phyloP scores from a whole-genome alignment of 352 stramenopile genomes.

The Phytopythium sindhum region DNA sequence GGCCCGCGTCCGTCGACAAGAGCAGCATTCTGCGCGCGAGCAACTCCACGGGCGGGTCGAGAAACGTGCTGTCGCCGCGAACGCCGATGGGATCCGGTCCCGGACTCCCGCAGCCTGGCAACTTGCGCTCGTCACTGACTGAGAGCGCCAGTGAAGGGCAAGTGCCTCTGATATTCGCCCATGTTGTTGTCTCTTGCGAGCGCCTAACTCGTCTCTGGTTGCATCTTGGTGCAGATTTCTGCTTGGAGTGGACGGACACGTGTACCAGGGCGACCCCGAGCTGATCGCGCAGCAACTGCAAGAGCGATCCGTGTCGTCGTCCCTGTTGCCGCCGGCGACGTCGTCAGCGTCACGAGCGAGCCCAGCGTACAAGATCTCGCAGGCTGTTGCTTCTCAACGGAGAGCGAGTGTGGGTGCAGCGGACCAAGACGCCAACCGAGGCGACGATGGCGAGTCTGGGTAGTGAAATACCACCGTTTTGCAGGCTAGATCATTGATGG shows the following conservation, averaged over 20 bases:
- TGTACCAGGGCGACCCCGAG: slow-evolving; percentile 77
- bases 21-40: slow-evolving; percentile 6
- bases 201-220: slow-evolving; percentile 6
- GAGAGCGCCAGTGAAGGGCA: slow-evolving; percentile 73
- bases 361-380: slow-evolving; percentile 39
- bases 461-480: not conserved
- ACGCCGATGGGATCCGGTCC: not conserved
- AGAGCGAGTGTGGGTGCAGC: not conserved
- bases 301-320: slow-evolving; percentile 28
- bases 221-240: slow-evolving; percentile 49
- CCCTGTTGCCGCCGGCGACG: slow-evolving; percentile 1
- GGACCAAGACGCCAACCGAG: not conserved
- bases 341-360: slow-evolving; percentile 25
- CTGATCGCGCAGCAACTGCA: slow-evolving; percentile 44
- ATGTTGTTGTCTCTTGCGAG: not conserved
- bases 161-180: slow-evolving; percentile 1
- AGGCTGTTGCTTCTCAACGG: slow-evolving; percentile 23
- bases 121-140: slow-evolving; percentile 13
- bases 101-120: not conserved
- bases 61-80: not conserved
- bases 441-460: not conserved
- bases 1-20: slow-evolving; percentile 36
- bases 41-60: not conserved
- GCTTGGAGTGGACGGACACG: slow-evolving; percentile 74
- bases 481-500: not conserved